Conservation (phyloP, 2,329 filamentous ascomycete species). For the Dactylellina haptotyla region DNA sequence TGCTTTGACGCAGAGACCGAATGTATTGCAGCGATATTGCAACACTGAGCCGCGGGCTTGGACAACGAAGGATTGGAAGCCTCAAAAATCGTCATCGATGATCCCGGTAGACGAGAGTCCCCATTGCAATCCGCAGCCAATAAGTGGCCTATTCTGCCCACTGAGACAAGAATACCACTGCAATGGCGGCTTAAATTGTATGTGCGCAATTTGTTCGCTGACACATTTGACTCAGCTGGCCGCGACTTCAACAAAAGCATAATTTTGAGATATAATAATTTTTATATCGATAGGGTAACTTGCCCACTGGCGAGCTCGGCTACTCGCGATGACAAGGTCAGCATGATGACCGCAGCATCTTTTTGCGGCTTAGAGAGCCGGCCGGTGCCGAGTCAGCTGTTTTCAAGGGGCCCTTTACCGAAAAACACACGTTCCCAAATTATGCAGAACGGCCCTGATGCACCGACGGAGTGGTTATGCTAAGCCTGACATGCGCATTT, state of each 20-base stretch:
- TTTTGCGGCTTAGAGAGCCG: slow-evolving; percentile 47
- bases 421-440: slow-evolving; percentile 41
- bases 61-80: slow-evolving; percentile 26
- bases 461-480: slow-evolving; percentile 53
- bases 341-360: slow-evolving; percentile 46
- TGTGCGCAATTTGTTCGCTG: slow-evolving; percentile 28
- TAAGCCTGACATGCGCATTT: slow-evolving; percentile 44
- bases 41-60: slow-evolving; percentile 28
- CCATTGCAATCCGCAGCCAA: slow-evolving; percentile 9
- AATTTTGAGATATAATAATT: slow-evolving; percentile 27
- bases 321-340: slow-evolving; percentile 40
- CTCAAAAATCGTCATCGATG: slow-evolving; percentile 37
- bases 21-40: slow-evolving; percentile 8
- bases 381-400: slow-evolving; percentile 50
- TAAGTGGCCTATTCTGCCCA: slow-evolving; percentile 8
- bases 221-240: slow-evolving; percentile 43
- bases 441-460: slow-evolving; percentile 49
- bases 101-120: slow-evolving; percentile 42
- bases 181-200: slow-evolving; percentile 25
- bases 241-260: slow-evolving; percentile 5
- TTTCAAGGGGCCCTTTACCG: slow-evolving; percentile 48
- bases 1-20: slow-evolving; percentile 44
- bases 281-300: slow-evolving; percentile 23
- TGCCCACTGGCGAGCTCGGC: slow-evolving; percentile 36
- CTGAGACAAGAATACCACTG: slow-evolving; percentile 27